Percentiles rank a stretch among this genome's conserved stretches.
phyloP scores from a whole-genome alignment of 768 basidiomycete species.

The Kwoniella mangroviensis region DNA sequence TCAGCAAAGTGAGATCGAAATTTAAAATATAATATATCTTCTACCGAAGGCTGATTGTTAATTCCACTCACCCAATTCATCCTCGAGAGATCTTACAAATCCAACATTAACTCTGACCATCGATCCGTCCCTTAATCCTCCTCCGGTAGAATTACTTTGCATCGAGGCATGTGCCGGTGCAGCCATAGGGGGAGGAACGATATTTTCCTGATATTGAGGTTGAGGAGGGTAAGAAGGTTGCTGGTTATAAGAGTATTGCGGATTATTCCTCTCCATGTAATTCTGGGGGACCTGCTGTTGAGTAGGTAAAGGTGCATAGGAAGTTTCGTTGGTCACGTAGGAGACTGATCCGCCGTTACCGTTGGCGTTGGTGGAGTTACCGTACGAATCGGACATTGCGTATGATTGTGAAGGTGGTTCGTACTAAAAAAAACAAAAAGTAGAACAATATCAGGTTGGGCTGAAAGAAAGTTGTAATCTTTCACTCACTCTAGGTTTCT shows the following conservation, averaged over 20 bases:
- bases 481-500: constrained; percentile 43
- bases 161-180: background rate
- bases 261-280: constrained; percentile 19
- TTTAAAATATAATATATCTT: background rate
- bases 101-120: constrained; percentile 54
- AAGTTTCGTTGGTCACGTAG: constrained; percentile 23
- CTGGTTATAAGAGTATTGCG: constrained; percentile 4
- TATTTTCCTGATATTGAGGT: constrained; percentile 18
- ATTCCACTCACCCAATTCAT: constrained; percentile 54
- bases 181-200: constrained; percentile 6
- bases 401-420: constrained; percentile 44
- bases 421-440: constrained; percentile 22
- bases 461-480: too few relatives aligned
- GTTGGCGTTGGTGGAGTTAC: constrained; percentile 2
- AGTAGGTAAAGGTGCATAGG: constrained; percentile 17
- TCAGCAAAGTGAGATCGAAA: background rate
- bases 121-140: constrained; percentile 43
- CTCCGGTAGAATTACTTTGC: background rate
- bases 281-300: background rate
- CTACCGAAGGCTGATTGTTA: background rate
- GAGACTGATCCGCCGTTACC: constrained; percentile 11
- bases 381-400: constrained; percentile 41
- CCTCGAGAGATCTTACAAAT: constrained; percentile 54
- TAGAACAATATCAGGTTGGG: too few relatives aligned
- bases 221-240: constrained; percentile 15